Evolutionary conservation across 371 early-diverging fungal species (phyloP).

Genomic region (Choanephora cucurbitarum): DNA sequence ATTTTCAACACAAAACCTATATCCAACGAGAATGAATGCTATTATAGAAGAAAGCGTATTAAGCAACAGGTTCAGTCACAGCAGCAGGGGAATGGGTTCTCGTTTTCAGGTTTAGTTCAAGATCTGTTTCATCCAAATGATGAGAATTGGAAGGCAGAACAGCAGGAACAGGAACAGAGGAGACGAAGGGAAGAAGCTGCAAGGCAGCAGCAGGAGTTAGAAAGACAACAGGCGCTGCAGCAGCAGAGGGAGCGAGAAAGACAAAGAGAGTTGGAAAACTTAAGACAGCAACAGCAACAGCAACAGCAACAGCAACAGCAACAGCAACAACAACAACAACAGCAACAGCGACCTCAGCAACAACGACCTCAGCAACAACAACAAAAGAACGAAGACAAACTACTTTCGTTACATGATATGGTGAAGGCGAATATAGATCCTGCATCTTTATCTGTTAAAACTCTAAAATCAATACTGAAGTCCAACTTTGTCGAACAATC

Average conservation of each 20-base stretch:
- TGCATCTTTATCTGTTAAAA: constrained; percentile 47
- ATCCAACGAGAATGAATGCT: constrained; percentile 43
- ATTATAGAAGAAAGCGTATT: constrained; percentile 28
- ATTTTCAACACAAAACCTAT: constrained; percentile 50
- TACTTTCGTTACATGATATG: constrained; percentile 35
- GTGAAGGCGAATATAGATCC: constrained; percentile 44
- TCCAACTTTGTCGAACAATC: constrained; percentile 53
- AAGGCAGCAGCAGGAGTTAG: neutral
- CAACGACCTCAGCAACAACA: constrained; percentile 9
- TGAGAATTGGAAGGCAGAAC: constrained; percentile 8
- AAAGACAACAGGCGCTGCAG: constrained; percentile 2
- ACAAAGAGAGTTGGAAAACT: neutral
- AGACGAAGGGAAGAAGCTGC: neutral
- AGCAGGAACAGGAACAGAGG: constrained; percentile 1
- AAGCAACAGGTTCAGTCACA: constrained; percentile 3
- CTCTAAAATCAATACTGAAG: constrained; percentile 52
- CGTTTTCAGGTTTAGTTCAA: constrained; percentile 18
- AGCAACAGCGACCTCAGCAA: constrained; percentile 16
- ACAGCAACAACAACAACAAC: constrained; percentile 2
- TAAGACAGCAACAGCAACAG: constrained; percentile 5
- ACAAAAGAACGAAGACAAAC: constrained; percentile 3
- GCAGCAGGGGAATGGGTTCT: constrained; percentile 2
- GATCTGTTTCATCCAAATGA: constrained; percentile 11
- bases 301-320: constrained; percentile 14
- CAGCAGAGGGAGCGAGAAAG: constrained; percentile 6